Conservation (phyloP, 495 filamentous ascomycete genomes). For the Annulohypoxylon nitens region DNA sequence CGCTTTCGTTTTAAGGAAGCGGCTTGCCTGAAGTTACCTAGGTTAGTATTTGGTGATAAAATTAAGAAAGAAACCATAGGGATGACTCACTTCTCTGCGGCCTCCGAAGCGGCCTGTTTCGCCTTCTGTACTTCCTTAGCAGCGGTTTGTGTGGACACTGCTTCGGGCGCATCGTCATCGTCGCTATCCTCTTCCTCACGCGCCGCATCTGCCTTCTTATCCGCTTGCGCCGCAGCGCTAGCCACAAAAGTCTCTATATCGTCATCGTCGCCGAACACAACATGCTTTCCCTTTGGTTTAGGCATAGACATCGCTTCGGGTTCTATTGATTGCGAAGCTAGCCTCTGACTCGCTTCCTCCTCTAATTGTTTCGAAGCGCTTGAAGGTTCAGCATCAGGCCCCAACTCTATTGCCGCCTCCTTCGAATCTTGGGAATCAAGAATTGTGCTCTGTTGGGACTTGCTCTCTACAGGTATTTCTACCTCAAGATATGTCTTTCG, state of each 20-base stretch:
- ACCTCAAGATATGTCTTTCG: constrained; percentile 42
- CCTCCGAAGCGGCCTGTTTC: constrained; percentile 54
- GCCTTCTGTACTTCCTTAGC: constrained; percentile 54
- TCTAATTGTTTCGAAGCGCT: constrained; percentile 49
- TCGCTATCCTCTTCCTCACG: constrained; percentile 52
- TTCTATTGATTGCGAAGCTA: constrained; percentile 39
- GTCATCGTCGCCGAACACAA: constrained; percentile 52
- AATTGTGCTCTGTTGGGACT: constrained; percentile 15
- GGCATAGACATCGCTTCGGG: constrained; percentile 33
- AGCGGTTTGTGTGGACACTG: constrained; percentile 56
- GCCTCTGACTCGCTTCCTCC: constrained; percentile 46
- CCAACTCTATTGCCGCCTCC: constrained; percentile 17
- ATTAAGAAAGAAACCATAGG: background rate
- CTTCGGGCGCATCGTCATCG: constrained; percentile 62
- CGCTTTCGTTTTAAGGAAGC: constrained; percentile 60
- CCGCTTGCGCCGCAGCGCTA: constrained; percentile 35
- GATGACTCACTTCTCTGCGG: constrained; percentile 56
- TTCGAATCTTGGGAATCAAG: constrained; percentile 34
- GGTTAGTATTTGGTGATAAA: constrained; percentile 20
- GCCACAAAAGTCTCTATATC: constrained; percentile 52
- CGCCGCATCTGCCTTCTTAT: constrained; percentile 20
- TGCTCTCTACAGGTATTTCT: constrained; percentile 45
- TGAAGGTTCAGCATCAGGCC: constrained; percentile 26
- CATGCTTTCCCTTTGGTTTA: constrained; percentile 45
- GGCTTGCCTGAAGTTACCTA: constrained; percentile 51